Evolutionary conservation across 2,329 filamentous ascomycete species (phyloP), one percentile per base, ranked within the genome.

Genomic region (Exophiala dermatitidis): DNA sequence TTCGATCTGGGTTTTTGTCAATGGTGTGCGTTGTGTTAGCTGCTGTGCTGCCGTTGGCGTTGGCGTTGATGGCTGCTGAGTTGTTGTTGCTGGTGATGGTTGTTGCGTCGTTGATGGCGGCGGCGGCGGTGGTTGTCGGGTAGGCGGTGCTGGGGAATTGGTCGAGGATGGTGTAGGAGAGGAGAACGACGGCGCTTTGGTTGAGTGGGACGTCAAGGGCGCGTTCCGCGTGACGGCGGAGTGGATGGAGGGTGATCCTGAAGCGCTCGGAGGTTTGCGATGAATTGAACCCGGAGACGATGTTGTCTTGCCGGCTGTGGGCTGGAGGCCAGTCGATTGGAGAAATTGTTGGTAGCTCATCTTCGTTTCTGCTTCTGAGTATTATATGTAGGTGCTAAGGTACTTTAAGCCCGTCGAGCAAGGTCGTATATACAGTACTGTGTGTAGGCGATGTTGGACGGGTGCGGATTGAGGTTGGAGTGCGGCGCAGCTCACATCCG

Each of bases 1-100:
- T 36, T 68, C 62, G 45, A 75, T 70, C 61, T 77, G 72, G 1
- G 60, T 45, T 30, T 65, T 46, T 2, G 69, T 73, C 34, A 73
- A 67, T 1, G 67, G 62, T 48, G 32, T 48, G 12, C 46, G 50
- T 19, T 19, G 19, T 1, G 19, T 19, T 19, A 19, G 19, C 19
- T 19, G 19, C 19, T 19, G 19, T 19, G 19, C 19, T 19, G 19
- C 19, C 19, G 19, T 19, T 19, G 19, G 1, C 19, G 19, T 19
- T 19, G 19, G 1, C 19, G 19, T 19, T 19, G 19, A 19, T 19
- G 19, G 19, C 19, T 19, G 19, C 19, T 19, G 19, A 19, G 19
- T 19, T 19, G 19, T 19, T 19, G 19, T 19, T 19, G 19, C 19
- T 19, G 19, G 19, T 19, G 19, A 29, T 19, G 19, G 19, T 19